Conservation (phyloP, 805 yeast species). For the Yarrowia sp. region DNA sequence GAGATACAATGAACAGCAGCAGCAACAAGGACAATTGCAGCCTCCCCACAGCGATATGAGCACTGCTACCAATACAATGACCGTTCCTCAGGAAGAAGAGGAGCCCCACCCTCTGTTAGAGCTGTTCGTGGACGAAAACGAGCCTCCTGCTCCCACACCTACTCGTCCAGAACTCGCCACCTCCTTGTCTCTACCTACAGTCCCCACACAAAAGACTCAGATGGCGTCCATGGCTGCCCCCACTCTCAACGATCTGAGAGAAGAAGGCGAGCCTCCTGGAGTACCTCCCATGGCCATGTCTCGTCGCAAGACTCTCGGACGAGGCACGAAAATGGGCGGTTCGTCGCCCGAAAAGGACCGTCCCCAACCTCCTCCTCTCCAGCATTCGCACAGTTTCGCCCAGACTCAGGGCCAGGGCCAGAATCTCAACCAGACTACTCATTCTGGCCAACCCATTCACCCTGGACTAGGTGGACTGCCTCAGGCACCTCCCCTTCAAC, state of each 20-base stretch:
- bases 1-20: slow-evolving; percentile 7
- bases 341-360: slow-evolving; percentile 18
- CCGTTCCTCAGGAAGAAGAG: slow-evolving; percentile 49
- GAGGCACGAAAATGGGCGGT: slow-evolving; percentile 2
- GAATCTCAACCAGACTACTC: slow-evolving; percentile 10
- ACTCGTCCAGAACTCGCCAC: slow-evolving; percentile 31
- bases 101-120: slow-evolving; percentile 77
- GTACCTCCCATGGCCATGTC: slow-evolving; percentile 38
- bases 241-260: slow-evolving; percentile 19
- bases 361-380: slow-evolving; percentile 34
- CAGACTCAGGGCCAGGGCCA: slow-evolving; percentile 25
- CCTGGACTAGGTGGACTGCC: slow-evolving; percentile 13
- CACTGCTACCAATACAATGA: slow-evolving; percentile 31
- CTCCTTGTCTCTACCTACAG: slow-evolving; percentile 29
- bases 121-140: slow-evolving; percentile 65
- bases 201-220: slow-evolving; percentile 24
- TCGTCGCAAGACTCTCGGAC: slow-evolving; percentile 31
- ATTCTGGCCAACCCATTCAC: slow-evolving; percentile 28
- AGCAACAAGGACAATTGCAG: background rate
- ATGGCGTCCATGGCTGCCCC: slow-evolving; percentile 1
- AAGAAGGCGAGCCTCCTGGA: slow-evolving; percentile 22
- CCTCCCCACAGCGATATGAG: background rate
- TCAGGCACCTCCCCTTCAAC: background rate
- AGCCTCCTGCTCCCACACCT: slow-evolving; percentile 44
- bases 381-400: slow-evolving; percentile 32